phyloP scores from a whole-genome alignment of 345 rosid genomes.

The Eucalyptus leucophloia region DNA sequence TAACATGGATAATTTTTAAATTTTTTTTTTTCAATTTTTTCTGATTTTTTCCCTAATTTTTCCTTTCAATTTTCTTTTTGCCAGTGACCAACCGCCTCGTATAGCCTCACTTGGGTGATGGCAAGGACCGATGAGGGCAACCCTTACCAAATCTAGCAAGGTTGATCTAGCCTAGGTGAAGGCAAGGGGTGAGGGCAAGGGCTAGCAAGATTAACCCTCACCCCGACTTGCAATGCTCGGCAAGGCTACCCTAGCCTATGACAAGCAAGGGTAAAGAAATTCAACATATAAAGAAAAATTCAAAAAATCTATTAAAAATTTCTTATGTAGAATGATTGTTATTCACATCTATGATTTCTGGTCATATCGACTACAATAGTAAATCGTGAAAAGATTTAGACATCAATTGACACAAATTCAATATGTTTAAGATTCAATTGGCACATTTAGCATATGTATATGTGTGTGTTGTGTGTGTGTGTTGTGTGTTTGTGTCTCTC shows the following conservation, averaged over 20 bases:
- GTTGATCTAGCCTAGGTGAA: not conserved
- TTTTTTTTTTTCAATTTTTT: too few relatives aligned
- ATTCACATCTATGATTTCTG: not conserved
- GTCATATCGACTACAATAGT: too few relatives aligned
- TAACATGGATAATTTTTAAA: too few relatives aligned
- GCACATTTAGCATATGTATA: not conserved
- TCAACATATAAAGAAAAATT: too few relatives aligned
- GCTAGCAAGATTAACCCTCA: too few relatives aligned
- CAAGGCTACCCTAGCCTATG: not conserved
- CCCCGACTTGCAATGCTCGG: rapidly evolving
- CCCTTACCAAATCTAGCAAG: not conserved
- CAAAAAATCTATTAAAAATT: too few relatives aligned
- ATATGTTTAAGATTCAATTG: not conserved
- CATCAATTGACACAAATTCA: not conserved
- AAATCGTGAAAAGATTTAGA: not conserved
- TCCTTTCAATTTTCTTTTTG: not conserved
- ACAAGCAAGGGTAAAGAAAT: too few relatives aligned
- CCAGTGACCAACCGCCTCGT: rapidly evolving
- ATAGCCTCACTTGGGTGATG: not conserved
- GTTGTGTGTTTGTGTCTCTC: too few relatives aligned
- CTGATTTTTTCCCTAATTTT: too few relatives aligned
- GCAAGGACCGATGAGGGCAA: not conserved
- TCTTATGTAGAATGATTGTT: rapidly evolving
- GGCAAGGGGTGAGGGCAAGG: too few relatives aligned
- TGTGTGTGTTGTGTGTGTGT: too few relatives aligned